Evolutionary conservation across 2,329 filamentous ascomycete genomes (phyloP).

Genomic region (Arachnopeziza araneosa): DNA sequence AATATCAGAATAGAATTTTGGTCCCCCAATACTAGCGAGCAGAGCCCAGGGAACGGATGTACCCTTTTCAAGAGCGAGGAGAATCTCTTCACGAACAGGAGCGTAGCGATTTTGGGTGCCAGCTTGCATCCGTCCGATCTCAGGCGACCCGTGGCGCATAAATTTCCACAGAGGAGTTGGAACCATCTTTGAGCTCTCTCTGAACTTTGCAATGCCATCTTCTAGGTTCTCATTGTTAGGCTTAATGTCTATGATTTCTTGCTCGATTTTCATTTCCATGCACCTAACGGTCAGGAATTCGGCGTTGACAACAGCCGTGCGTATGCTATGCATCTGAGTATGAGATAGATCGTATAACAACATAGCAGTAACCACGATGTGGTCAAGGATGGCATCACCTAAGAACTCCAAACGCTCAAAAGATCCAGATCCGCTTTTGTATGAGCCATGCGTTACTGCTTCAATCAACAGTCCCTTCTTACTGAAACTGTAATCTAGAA

Average conservation of each 20-base stretch:
- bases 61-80: constrained; percentile 42
- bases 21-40: constrained; percentile 57
- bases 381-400: constrained; percentile 80
- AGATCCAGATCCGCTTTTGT: constrained; percentile 35
- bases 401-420: constrained; percentile 81
- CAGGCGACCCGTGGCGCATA: constrained; percentile 52
- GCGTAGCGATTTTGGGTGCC: constrained; percentile 21
- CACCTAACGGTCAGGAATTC: constrained; percentile 73
- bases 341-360: constrained; percentile 42
- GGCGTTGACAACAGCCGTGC: constrained; percentile 72
- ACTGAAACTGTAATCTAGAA: constrained; percentile 68
- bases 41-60: constrained; percentile 69
- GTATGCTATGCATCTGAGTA: constrained; percentile 67
- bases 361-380: constrained; percentile 61
- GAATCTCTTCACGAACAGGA: constrained; percentile 43
- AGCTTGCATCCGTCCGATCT: constrained; percentile 43
- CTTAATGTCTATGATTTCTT: constrained; percentile 27
- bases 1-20: constrained; percentile 80
- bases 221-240: background rate
- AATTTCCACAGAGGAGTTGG: constrained; percentile 55
- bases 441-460: constrained; percentile 73
- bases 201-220: constrained; percentile 2
- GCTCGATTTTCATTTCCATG: constrained; percentile 47
- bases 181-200: background rate
- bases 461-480: constrained; percentile 67